Evolutionary conservation across 495 filamentous ascomycete genomes (phyloP), one percentile per base, ranked within the genome.

Genomic region (Penicillium maclennaniae): DNA sequence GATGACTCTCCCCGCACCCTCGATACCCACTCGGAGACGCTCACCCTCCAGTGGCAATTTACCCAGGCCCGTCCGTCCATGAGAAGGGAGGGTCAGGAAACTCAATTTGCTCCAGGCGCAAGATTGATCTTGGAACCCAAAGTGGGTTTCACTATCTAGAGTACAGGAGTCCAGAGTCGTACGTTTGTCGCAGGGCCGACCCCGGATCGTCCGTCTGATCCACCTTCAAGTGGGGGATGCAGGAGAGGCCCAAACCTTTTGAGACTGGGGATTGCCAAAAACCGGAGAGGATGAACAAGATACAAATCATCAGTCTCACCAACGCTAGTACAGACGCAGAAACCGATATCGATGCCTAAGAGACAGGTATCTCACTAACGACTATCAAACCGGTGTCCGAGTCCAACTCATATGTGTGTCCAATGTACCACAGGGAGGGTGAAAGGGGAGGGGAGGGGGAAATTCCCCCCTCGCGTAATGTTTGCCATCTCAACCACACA

Each of bases 121-220:
- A 34, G 10, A 14, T 34, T 34, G 31, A 34, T 34, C 15, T 34
- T 9, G 31, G 10, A 34, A 9, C 8, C 26, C 28, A 34, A 34
- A 34, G 8, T 34, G 31, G 31, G 8, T 9, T 34, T 1, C 8
- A 14, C 1, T 34, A 12, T 34, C 10, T 34, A 34, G 10, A 12
- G 9, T 34, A 34, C 8, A 14, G 14, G 8, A 34, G 10, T 0
- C 31, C 3, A 14, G 10, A 34, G 10, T 34, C 31, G 25, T 53
- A 49, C 39, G 34, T 40, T 40, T 40, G 38, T 40, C 21, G 49
- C 26, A 25, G 45, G 45, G 58, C 47, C 45, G 56, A 63, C 57
- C 60, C 60, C 60, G 60, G 60, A 63, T 63, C 60, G 57, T 45
- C 57, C 38, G 45, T 54, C 47, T 21, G 57, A 44, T 63, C 60